Base-by-base conservation (phyloP, 2,329 filamentous ascomycete genomes). In the Tolypocladium endophyticum region DNA sequence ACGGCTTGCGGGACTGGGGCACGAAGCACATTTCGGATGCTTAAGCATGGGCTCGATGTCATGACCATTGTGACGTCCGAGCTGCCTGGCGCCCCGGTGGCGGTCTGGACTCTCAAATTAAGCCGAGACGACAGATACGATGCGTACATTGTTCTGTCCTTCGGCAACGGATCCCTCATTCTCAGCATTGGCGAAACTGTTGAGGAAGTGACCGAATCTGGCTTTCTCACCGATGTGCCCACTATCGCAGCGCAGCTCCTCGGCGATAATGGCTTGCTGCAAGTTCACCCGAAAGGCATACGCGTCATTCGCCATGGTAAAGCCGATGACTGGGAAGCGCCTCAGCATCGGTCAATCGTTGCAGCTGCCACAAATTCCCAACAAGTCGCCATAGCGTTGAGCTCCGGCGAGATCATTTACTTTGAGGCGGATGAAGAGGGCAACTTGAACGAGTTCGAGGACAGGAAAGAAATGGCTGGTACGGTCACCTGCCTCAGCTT, bases 371-470 rank as follows among this genome's bases (percentile, higher is more conserved):
- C 93, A 20, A 99, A 99, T 69, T 87, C 93, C 67, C 86, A 90
- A 50, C 94, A 99, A 74, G 90, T 99, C 33, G 92, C 92, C 4
- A 87, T 97, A 56, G 94, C 94, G 1, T 79, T 99, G 33, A 97
- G 92, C 70, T 97, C 92, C 11, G 93, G 93, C 43, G 94, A 99
- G 72, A 93, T 99, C 63, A 90, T 96, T 50, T 99, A 97, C 71
- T 99, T 99, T 66, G 95, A 99, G 72, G 93, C 97, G 86, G 94
- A 97, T 68, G 83, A 85, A 0, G 93, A 97, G 73, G 92, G 92
- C 36, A 89, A 89, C 4, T 79, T 97, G 38, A 91, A 91, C 39
- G 93, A 97, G 75, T 96, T 97, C 65, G 89, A 97, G 64, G 92
- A 97, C 69, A 92, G 93, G 72, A 91, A 92, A 67, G 89, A 95